These are phyloP conservation scores for Russula olivacea DNA, from an alignment of 768 basidiomycete genomes.

Conservation along the genomic window DNA sequence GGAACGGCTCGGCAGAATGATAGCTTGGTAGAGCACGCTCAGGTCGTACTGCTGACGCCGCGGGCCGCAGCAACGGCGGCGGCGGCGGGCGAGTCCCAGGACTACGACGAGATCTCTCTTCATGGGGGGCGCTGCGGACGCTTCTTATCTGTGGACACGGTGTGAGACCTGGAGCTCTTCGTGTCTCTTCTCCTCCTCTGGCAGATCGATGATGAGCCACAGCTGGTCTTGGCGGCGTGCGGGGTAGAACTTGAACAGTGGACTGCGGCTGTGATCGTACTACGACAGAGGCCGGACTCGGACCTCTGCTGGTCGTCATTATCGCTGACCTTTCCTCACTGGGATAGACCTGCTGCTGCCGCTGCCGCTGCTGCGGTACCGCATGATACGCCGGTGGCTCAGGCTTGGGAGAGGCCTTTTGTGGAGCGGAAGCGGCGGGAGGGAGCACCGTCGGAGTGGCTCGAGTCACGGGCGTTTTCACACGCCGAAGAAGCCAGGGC, in stretches of 20 bases:
- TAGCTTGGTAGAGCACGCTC: neutral
- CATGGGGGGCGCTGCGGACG: neutral
- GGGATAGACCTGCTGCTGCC: neutral
- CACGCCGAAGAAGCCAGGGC: slow-evolving; percentile 15
- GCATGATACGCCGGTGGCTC: slow-evolving; percentile 4
- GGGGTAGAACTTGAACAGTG: neutral
- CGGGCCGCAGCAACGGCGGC: no score
- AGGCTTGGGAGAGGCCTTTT: neutral
- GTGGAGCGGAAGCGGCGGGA: neutral
- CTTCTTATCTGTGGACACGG: neutral
- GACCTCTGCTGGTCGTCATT: neutral
- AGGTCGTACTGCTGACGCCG: neutral
- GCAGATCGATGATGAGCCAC: neutral
- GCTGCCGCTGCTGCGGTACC: neutral
- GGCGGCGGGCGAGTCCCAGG: neutral
- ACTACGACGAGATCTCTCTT: neutral
- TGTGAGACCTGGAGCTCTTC: neutral
- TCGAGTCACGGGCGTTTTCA: slow-evolving; percentile 1
- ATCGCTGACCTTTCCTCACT: slow-evolving; percentile 5
- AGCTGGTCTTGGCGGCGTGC: neutral
- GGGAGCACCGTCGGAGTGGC: neutral
- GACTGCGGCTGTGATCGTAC: no score
- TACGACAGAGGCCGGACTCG: neutral
- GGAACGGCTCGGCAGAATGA: neutral
- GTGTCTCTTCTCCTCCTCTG: neutral